A percentile compares a stretch with the other conserved stretches of the same genome.
These are phyloP conservation scores for Gnomoniopsis sp. DNA, from an alignment of 2,329 filamentous ascomycete species.

Conservation along the genomic window DNA sequence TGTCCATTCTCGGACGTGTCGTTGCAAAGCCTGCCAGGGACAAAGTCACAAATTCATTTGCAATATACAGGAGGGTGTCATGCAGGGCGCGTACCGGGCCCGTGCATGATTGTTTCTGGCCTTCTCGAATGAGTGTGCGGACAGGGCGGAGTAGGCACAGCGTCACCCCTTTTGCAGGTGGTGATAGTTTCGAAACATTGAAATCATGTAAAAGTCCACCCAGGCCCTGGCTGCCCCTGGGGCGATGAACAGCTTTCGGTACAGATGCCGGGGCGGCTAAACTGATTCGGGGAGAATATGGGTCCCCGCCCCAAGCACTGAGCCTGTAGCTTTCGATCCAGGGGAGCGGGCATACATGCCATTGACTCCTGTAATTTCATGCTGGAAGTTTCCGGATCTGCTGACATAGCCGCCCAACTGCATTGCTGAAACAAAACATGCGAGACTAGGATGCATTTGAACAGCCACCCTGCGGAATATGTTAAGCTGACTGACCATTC, in stretches of 20 bases:
- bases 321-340: background rate
- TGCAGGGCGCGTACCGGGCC: constrained; percentile 5
- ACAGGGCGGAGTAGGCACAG: background rate
- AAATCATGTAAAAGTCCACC: constrained; percentile 5
- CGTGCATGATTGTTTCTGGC: background rate
- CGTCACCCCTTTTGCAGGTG: constrained; percentile 1
- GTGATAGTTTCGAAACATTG: constrained; percentile 15
- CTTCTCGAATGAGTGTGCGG: background rate
- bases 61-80: background rate
- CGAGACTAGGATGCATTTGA: background rate
- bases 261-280: background rate
- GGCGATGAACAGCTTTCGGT: background rate
- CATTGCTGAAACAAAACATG: background rate
- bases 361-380: constrained; percentile 6
- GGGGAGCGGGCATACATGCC: background rate
- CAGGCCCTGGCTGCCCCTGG: background rate
- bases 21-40: background rate
- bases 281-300: constrained; percentile 4
- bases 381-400: background rate
- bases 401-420: background rate
- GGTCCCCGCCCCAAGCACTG: background rate
- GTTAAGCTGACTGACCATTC: too few relatives aligned
- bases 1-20: background rate
- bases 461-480: too few relatives aligned
- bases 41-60: background rate